Evolutionary conservation across 495 filamentous ascomycete species (phyloP), one percentile per base, ranked within the genome.

Genomic region (Lepraria neglecta): DNA sequence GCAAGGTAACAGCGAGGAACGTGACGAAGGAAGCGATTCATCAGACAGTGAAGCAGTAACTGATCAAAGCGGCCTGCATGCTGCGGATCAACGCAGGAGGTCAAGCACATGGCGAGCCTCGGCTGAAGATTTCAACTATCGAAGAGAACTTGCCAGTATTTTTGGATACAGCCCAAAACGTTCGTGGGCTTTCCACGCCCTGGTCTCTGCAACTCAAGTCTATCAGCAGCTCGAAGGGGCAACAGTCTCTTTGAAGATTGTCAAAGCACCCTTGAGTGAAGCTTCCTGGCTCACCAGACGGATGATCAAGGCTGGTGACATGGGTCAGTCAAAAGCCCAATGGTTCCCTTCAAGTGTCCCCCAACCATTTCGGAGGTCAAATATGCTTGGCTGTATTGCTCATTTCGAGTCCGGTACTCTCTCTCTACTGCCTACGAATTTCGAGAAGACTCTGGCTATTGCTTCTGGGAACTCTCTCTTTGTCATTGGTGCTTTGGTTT

Each of bases 391-490:
- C 21, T 65, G 63, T 53, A 65, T 65, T 17, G 50, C 15, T 33
- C 60, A 63, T 30, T 62, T 63, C 15, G 63, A 65, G 51, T 56
- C 48, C 9, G 63, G 63, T 24, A 10, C 7, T 31, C 4, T 58
- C 17, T 21, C 42, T 35, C 35, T 67, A 27, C 30, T 40, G 38
- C 64, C 65, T 43, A 11, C 30, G 2, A 44, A 58, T 5, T 35
- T 66, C 17, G 14, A 38, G 4, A 15, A 67, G 9, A 62, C 60
- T 42, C 28, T 68, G 30, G 66, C 66, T 44, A 67, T 67, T 48
- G 46, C 65, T 19, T 64, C 56, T 4, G 65, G 56, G 5, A 58
- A 68, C 27, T 68, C 66, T 43, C 59, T 68, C 19, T 67, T 67
- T 45, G 60, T 67, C 28, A 61, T 60, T 5, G 61, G 52, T 24